Conservation (phyloP, 1,284 basidiomycete species). For the Laetiporus sulphureus region DNA sequence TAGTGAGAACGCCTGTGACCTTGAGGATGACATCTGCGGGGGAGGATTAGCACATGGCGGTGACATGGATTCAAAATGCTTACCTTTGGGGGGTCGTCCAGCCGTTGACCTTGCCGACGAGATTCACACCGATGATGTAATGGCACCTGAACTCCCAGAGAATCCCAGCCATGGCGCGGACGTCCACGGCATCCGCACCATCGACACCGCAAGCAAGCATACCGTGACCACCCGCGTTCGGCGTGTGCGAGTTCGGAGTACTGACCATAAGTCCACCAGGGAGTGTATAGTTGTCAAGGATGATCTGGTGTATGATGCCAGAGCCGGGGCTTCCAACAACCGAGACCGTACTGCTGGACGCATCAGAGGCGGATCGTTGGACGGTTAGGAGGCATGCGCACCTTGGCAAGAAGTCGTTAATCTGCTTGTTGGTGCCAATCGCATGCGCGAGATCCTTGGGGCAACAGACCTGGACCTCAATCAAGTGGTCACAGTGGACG, state of each 20-base stretch:
- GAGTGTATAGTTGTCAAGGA: constrained; percentile 98
- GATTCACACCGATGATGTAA: constrained; percentile 97
- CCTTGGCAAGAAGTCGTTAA: constrained; percentile 98
- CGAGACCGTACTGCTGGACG: constrained; percentile 88
- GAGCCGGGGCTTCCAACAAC: constrained; percentile 99
- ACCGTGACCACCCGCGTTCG: constrained; percentile 97
- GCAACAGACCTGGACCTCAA: constrained; percentile 95
- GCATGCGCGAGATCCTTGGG: constrained; percentile 91
- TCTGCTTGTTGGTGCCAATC: constrained; percentile 95
- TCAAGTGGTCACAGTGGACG: constrained; percentile 98
- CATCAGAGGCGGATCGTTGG: too few species aligned
- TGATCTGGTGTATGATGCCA: constrained; percentile 97
- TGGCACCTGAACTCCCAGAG: constrained; percentile 99
- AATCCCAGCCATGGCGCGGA: constrained; percentile 94
- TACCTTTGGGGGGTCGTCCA: constrained; percentile 94
- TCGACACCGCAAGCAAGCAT: constrained; percentile 99
- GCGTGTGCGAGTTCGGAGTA: constrained; percentile 98
- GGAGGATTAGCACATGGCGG: constrained; percentile 98
- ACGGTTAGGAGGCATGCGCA: constrained; percentile 84
- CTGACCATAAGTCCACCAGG: constrained; percentile 99
- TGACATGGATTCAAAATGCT: too few species aligned
- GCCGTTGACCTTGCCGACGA: constrained; percentile 91
- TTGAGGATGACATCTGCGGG: constrained; percentile 91
- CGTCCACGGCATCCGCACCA: constrained; percentile 98
- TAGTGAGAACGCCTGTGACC: constrained; percentile 94